These are phyloP conservation scores for Colletotrichum navitas DNA, from an alignment of 2,329 filamentous ascomycete species.

Conservation along the genomic window DNA sequence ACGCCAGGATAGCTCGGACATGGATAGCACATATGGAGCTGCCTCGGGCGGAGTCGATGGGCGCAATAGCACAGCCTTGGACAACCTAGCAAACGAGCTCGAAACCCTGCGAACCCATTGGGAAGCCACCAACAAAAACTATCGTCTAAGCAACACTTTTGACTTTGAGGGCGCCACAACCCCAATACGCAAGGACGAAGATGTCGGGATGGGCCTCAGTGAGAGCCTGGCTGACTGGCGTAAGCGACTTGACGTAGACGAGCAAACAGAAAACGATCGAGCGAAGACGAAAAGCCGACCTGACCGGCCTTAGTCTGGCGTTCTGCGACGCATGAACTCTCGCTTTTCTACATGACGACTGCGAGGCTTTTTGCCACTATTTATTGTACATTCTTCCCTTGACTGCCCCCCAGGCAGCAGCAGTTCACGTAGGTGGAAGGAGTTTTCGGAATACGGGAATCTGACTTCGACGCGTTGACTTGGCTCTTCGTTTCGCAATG, in stretches of 20 bases:
- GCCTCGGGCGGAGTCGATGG: slow-evolving; percentile 58
- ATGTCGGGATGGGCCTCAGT: slow-evolving; percentile 67
- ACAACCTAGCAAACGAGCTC: slow-evolving; percentile 91
- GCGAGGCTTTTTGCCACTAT: slow-evolving; percentile 19
- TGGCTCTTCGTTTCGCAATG: slow-evolving; percentile 40
- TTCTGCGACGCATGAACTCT: slow-evolving; percentile 43
- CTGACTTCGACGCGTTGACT: slow-evolving; percentile 31
- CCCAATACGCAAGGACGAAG: slow-evolving; percentile 58
- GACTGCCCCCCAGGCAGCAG: slow-evolving; percentile 7
- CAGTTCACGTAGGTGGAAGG: slow-evolving; percentile 21
- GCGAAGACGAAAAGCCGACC: slow-evolving; percentile 42
- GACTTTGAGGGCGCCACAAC: slow-evolving; percentile 74
- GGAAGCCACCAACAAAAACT: slow-evolving; percentile 96
- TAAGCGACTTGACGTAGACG: slow-evolving; percentile 75
- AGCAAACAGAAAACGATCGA: slow-evolving; percentile 46
- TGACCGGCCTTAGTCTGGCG: slow-evolving; percentile 43
- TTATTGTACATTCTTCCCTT: slow-evolving; percentile 37
- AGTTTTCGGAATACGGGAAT: slow-evolving; percentile 27
- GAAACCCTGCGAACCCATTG: slow-evolving; percentile 92
- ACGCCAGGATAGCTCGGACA: slow-evolving; percentile 69
- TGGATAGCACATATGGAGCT: slow-evolving; percentile 73
- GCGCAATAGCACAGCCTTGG: slow-evolving; percentile 78
- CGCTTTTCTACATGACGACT: slow-evolving; percentile 39
- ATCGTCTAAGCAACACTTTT: slow-evolving; percentile 89
- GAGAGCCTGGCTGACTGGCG: slow-evolving; percentile 85